A percentile compares a stretch with the other conserved stretches of the same genome.
phyloP scores from a whole-genome alignment of 2,329 filamentous ascomycete species.

The Penicillium sp. region DNA sequence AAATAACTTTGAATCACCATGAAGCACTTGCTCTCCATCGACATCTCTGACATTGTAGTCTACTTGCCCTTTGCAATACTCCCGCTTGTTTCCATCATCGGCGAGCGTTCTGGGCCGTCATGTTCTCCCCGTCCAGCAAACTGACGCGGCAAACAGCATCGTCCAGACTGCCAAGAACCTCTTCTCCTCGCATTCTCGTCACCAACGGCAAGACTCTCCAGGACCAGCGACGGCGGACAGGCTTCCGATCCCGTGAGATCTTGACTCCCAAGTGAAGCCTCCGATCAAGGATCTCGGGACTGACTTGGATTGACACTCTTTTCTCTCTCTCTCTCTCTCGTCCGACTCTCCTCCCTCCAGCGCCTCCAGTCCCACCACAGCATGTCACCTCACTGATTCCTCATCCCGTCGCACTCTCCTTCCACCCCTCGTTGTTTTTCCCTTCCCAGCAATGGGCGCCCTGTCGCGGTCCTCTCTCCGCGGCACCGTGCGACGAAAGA shows the following conservation, averaged over 20 bases:
- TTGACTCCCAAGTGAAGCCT: slow-evolving; percentile 2
- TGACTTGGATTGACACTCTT: too few relatives aligned
- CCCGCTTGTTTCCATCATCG: too few relatives aligned
- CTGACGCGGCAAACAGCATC: not conserved
- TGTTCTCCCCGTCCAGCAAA: not conserved
- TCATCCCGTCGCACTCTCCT: not conserved
- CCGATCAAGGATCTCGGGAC: not conserved
- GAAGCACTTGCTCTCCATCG: too few relatives aligned
- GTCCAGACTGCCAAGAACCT: slow-evolving; percentile 9
- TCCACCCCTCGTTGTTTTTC: slow-evolving; percentile 9
- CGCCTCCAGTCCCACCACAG: slow-evolving; percentile 11
- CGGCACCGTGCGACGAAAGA: slow-evolving; percentile 29
- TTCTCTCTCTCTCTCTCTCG: not conserved
- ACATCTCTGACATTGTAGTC: too few relatives aligned
- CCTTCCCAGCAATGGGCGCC: slow-evolving; percentile 25
- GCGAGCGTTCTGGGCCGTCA: not conserved
- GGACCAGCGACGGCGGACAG: not conserved
- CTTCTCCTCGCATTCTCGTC: not conserved
- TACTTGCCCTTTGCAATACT: too few relatives aligned
- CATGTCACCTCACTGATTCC: slow-evolving; percentile 15
- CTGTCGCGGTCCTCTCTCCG: slow-evolving; percentile 31
- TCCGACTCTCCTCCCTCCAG: slow-evolving; percentile 2
- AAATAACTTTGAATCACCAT: too few relatives aligned
- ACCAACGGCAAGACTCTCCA: slow-evolving; percentile 5
- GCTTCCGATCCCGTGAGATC: not conserved